These are phyloP conservation scores for Yarrowia sp. DNA, from an alignment of 805 yeast species.

Conservation along the genomic window DNA sequence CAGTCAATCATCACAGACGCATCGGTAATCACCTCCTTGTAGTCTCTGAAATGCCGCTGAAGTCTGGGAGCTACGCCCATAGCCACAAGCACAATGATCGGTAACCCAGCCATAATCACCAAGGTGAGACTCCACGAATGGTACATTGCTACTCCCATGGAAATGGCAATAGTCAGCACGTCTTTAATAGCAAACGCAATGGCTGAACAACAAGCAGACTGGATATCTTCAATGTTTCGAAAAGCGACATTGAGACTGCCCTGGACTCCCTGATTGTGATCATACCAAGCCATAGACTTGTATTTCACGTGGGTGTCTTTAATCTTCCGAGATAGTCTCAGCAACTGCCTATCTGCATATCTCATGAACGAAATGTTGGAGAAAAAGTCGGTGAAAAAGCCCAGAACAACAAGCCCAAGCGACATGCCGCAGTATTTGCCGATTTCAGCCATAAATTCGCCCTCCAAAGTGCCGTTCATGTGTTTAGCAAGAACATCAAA, in stretches of 20 bases:
- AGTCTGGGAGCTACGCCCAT: slow-evolving; percentile 60
- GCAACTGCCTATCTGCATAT: slow-evolving; percentile 76
- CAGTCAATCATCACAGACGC: slow-evolving; percentile 73
- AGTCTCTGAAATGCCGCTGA: slow-evolving; percentile 57
- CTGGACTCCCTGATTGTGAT: slow-evolving; percentile 58
- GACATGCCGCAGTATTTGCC: slow-evolving; percentile 51
- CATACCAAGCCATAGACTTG: slow-evolving; percentile 68
- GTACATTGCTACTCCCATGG: slow-evolving; percentile 69
- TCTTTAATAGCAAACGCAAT: slow-evolving; percentile 64
- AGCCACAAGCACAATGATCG: slow-evolving; percentile 64
- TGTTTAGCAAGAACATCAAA: slow-evolving; percentile 53
- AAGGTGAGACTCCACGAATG: slow-evolving; percentile 88
- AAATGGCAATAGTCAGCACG: slow-evolving; percentile 56
- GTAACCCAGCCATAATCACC: slow-evolving; percentile 75
- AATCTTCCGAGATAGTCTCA: slow-evolving; percentile 56
- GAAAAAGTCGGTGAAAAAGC: slow-evolving; percentile 54
- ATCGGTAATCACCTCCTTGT: slow-evolving; percentile 62
- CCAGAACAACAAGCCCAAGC: slow-evolving; percentile 57
- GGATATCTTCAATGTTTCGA: slow-evolving; percentile 74
- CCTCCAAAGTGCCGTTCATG: slow-evolving; percentile 52
- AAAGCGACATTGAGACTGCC: slow-evolving; percentile 68
- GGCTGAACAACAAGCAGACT: slow-evolving; percentile 72
- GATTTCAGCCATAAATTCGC: slow-evolving; percentile 49
- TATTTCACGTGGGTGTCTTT: slow-evolving; percentile 57
- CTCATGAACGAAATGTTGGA: slow-evolving; percentile 66